Evolutionary conservation across 352 stramenopile genomes (phyloP), one percentile per base, ranked within the genome.

Genomic region (Plasmopara halstedii): DNA sequence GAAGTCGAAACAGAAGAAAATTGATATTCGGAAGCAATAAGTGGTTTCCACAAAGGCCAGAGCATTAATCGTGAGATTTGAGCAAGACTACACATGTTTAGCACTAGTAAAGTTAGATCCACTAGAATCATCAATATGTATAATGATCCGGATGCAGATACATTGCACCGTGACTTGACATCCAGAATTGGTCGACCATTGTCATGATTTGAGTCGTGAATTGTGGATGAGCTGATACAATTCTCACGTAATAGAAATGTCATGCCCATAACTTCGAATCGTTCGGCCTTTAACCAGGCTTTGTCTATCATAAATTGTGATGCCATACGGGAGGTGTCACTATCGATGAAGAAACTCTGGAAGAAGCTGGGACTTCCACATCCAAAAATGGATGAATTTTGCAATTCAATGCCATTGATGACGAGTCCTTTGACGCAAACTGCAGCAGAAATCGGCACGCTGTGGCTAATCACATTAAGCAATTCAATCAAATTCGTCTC

Each of bases 381-480:
- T 17, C 67, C 67, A 42, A 60, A 75, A 22, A 69, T 51, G 17
- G 46, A 44, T 4, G 58, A 15, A 27, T 40, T 59, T 42, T 75
- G 62, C 15, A 20, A 22, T 2, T 54, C 58, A 2, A 46, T 15
- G 4, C 58, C 64, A 22, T 46, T 61, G 22, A 67, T 23, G 9
- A 38, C 32, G 26, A 85, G 75, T 4, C 60, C 70, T 38, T 80
- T 68, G 29, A 82, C 66, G 34, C 73, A 85, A 3, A 72, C 57
- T 20, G 75, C 50, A 1, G 41, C 42, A 0, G 49, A 69, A 5
- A 78, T 46, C 5, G 70, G 73, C 1, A 54, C 53, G 26, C 73
- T 82, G 46, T 66, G 67, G 58, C 66, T 71, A 52, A 85, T 73
- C 22, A 85, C 68, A n/a, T 67, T 46, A 0, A 85, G 47, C 3